Base-by-base conservation (phyloP, 441 rosid genomes). In the Populus hybrid region DNA sequence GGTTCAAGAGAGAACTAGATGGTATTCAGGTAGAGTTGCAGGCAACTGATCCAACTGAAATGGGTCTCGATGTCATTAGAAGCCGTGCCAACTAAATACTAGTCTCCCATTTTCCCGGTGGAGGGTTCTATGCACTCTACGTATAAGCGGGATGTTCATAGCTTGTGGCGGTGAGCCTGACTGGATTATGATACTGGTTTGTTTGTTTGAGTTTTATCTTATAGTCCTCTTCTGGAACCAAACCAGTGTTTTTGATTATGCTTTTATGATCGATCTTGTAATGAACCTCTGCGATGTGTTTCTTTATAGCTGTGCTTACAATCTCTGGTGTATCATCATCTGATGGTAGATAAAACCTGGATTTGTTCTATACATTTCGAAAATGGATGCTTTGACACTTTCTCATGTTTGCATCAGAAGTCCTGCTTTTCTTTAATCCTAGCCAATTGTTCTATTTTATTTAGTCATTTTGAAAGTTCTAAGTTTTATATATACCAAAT, bases 21-120 rank as follows among this genome's bases (percentile, higher is more conserved):
- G 91, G 90, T 14, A 87, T 88, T 75, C 91, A 88, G 86, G 46
- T 88, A 64, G 93, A 90, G 82, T 80, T 90, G 88, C 91, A 90
- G 79, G 93, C 91, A 32, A 90, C 93, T 9, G 94, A 90, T 82
- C 92, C 92, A 7, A 86, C 92, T 32, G 94, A 90, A 82, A 90
- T 90, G 87, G 89, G 88, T 73, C 89, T 88, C 34, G 90, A 90
- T 12, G 92, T 90, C 75, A 83, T 90, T 72, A 86, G 79, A 78
- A 88, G 92, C 86, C 91, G 91, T 26, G 71, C 89, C 18, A 84
- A 63, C 78, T 88, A 80, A 82, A 67, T 76, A 71, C 36, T 16
- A 72, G 10, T 59, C 24, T 78, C 72, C 74, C n/a, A 30, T 65
- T 70, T 35, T 78, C 67, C 24, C 67, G 38, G n/a, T 75, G 70